These are phyloP conservation scores for Saccharomycopsis sp. DNA, from an alignment of 805 yeast species.

Conservation along the genomic window DNA sequence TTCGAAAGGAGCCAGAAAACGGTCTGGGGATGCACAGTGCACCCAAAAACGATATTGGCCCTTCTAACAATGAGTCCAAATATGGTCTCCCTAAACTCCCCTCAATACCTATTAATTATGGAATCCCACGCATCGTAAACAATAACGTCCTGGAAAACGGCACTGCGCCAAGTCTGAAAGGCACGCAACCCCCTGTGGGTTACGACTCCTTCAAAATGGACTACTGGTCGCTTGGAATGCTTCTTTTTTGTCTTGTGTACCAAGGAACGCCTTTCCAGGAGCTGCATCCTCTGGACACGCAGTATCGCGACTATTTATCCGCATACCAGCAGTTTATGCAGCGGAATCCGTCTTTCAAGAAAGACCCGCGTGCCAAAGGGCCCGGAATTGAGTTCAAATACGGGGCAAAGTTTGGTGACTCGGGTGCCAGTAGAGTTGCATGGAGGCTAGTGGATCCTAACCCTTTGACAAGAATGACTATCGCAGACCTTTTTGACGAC, in stretches of 20 bases:
- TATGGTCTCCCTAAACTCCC: background rate
- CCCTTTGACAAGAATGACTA: constrained; percentile 42
- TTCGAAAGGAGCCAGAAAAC: too few species aligned
- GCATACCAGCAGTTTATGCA: constrained; percentile 35
- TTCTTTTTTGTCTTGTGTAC: constrained; percentile 51
- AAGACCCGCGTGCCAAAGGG: constrained; percentile 40
- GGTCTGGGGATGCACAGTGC: too few species aligned
- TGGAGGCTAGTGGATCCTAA: constrained; percentile 69
- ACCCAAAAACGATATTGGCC: background rate
- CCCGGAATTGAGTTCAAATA: constrained; percentile 68
- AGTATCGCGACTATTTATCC: constrained; percentile 48
- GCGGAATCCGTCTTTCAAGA: constrained; percentile 42
- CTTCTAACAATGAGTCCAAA: background rate
- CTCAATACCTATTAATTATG: background rate
- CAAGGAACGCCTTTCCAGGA: constrained; percentile 52
- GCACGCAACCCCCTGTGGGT: constrained; percentile 28
- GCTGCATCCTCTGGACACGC: constrained; percentile 39
- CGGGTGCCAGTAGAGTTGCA: constrained; percentile 58
- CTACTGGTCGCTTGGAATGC: constrained; percentile 64
- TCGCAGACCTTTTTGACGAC: constrained; percentile 48
- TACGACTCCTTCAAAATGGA: constrained; percentile 65
- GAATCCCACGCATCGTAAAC: background rate
- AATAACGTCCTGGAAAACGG: background rate
- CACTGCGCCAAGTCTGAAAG: too few species aligned
- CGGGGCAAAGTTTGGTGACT: constrained; percentile 51